Evolutionary conservation across 371 early-diverging fungal species (phyloP), one percentile per base, ranked within the genome.

Genomic region (Apophysomyces variabilis): DNA sequence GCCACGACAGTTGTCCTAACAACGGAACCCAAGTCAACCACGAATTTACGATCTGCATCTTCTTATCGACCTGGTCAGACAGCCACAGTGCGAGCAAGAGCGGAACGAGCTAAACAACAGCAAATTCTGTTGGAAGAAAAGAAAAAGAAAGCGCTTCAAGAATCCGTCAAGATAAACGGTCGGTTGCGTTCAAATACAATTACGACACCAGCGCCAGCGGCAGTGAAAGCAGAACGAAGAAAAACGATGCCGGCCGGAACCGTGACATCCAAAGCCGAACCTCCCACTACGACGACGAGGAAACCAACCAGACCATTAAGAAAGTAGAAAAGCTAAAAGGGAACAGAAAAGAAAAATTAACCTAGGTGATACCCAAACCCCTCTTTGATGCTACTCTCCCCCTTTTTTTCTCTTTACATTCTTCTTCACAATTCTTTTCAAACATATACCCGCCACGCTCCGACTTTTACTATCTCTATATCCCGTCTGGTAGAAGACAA

Each of bases 81-180:
- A 50, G 78, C 78, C 6, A 76, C 82, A 4, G 73, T 81, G 38
- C 44, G 82, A 58, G 82, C 82, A n/a, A 68, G 82, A 47, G 70
- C 71, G 16, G 78, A 81, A 44, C 77, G 72, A 64, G 82, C 82
- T 14, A 71, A 72, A 37, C 73, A 69, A 14, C 70, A 71, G 32
- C 72, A 80, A 50, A 50, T 38, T 43, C 26, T 64, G 35, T 41
- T 66, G 35, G 76, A 78, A 46, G 77, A 81, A 47, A 32, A 75
- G 12, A 68, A 71, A 18, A 54, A 46, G 21, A 78, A 76, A 47
- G 73, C 38, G 46, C 5, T 59, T 68, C n/a, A 60, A 59, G 3
- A 71, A 60, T 41, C 37, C 3, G 21, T 63, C 37, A 66, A 70
- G 14, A 44, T 80, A 36, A 80, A 75, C 11, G 54, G 54, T 7